Base-by-base conservation (phyloP, 1,139 yeast species). In the Candida sanyaensis region DNA sequence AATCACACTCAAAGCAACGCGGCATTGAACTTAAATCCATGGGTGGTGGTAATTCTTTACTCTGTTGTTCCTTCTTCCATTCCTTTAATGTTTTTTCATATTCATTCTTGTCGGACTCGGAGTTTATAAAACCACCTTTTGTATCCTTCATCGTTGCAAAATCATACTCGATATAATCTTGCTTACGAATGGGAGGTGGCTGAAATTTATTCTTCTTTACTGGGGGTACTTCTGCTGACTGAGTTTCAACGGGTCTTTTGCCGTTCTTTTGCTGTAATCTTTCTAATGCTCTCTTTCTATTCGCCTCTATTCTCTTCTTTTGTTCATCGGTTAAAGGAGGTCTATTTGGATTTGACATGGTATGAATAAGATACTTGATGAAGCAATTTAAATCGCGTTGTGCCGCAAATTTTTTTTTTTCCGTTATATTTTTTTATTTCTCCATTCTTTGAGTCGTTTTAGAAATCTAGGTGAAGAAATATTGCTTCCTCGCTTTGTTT, bases 101-200 rank as follows among this genome's bases (percentile, higher is more conserved):
- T 58, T 77, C 76, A 9, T 76, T 60, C 51, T 5, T 59, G 60
- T 23, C 59, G 59, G 11, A 47, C n/a, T 64, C 66, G 30, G 76
- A 82, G 10, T 76, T 77, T 43, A 92, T 74, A 61, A 86, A 93
- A 12, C 99, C 99, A 57, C 97, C 98, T 58, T 83, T 80, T 2
- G 90, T 73, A 61, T 95, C 97, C 54, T 82, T 81, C 89, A 95
- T 88, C 21, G 92, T 88, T 3, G 97, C 81, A 56, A 95, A 81
- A 65, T 95, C 96, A 66, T 84, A 95, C 55, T 95, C 99, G 45
- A 95, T 92, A 65, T 91, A 95, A 62, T 90, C 90, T 40, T 77
- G 71, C 42, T 77, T 80, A 50, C 77, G 72, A 30, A 86, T 71
- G 1, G 79, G 67, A 1, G 83, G 83, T 49, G 63, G 64, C 36